Evolutionary conservation across 352 stramenopile species (phyloP).

Genomic region (Pythium brassicae): DNA sequence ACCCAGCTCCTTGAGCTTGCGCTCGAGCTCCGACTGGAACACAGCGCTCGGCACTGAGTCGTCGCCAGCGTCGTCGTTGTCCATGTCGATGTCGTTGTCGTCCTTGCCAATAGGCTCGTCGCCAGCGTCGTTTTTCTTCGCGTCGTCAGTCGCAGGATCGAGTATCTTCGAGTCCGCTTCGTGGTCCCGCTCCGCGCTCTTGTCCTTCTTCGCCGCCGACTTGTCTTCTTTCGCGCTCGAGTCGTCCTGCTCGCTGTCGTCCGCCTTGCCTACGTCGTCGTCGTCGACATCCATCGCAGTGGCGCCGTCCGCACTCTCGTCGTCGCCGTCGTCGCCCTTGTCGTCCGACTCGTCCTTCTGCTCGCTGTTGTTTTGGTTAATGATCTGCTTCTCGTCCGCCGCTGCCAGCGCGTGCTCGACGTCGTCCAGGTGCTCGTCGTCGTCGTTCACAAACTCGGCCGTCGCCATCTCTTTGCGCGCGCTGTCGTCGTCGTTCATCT

Average conservation of each 20-base stretch:
- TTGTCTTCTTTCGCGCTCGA: conserved; percentile 17
- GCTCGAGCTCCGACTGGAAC: conserved; percentile 29
- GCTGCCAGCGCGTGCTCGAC: conserved; percentile 60
- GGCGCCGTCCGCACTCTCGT: conserved; percentile 28
- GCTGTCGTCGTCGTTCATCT: conserved; percentile 28
- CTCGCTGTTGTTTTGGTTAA: conserved; percentile 39
- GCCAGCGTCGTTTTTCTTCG: conserved; percentile 18
- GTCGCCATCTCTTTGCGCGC: conserved; percentile 33
- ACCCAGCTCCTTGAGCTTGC: conserved; percentile 22
- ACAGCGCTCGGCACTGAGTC: conserved; percentile 23
- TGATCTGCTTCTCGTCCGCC: conserved; percentile 62
- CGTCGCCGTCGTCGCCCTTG: conserved; percentile 33
- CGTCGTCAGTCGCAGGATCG: conserved; percentile 20
- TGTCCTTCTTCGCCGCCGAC: conserved; percentile 23
- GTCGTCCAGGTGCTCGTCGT: conserved; percentile 62
- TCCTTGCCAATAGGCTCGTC: conserved; percentile 20
- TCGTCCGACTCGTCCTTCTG: conserved; percentile 56
- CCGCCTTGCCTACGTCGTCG: conserved; percentile 26
- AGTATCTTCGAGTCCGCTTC: conserved; percentile 13
- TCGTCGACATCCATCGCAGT: conserved; percentile 65
- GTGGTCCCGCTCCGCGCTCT: conserved; percentile 17
- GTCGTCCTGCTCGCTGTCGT: conserved; percentile 23
- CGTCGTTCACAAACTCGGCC: conserved; percentile 62
- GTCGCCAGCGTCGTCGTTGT: conserved; percentile 30
- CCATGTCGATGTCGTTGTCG: conserved; percentile 28